These are phyloP conservation scores for Lipomyces anomalus DNA, from an alignment of 805 yeast species.

Conservation along the genomic window DNA sequence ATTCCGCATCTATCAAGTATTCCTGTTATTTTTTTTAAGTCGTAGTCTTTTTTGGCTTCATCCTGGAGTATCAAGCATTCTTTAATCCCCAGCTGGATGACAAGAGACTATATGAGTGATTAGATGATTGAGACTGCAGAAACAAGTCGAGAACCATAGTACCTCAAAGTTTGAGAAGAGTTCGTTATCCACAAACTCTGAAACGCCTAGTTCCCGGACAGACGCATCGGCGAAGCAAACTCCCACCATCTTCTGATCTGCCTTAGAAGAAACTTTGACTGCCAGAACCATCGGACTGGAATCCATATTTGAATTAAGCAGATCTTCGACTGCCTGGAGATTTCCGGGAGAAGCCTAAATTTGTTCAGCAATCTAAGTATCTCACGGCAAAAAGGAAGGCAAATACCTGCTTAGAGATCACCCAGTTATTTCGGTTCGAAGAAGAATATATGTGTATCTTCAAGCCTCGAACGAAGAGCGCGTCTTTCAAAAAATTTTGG, in stretches of 20 bases:
- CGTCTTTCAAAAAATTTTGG: slow-evolving; percentile 54
- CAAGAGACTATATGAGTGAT: no score
- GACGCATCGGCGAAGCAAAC: slow-evolving; percentile 74
- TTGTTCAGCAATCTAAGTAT: not conserved
- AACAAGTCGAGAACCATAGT: no score
- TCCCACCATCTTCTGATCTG: slow-evolving; percentile 56
- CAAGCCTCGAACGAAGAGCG: slow-evolving; percentile 63
- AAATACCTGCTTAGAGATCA: slow-evolving; percentile 35
- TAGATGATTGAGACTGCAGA: no score
- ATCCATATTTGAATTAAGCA: slow-evolving; percentile 45
- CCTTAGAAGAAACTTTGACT: slow-evolving; percentile 39
- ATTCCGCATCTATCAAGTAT: slow-evolving; percentile 75
- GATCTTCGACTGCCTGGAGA: slow-evolving; percentile 66
- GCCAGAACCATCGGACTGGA: slow-evolving; percentile 53
- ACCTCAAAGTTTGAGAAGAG: slow-evolving; percentile 81
- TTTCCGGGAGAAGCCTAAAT: slow-evolving; percentile 89
- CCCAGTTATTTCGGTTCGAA: slow-evolving; percentile 43
- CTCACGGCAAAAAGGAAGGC: no score
- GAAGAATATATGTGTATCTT: slow-evolving; percentile 71
- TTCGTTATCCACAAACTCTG: slow-evolving; percentile 84
- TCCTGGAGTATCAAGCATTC: slow-evolving; percentile 65
- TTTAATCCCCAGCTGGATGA: slow-evolving; percentile 84
- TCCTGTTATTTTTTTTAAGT: slow-evolving; percentile 57
- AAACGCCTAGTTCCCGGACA: slow-evolving; percentile 57
- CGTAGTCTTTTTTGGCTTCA: slow-evolving; percentile 42